Evolutionary conservation across 2,329 filamentous ascomycete genomes (phyloP), one percentile per base, ranked within the genome.

Genomic region (Epichloe hybrida): DNA sequence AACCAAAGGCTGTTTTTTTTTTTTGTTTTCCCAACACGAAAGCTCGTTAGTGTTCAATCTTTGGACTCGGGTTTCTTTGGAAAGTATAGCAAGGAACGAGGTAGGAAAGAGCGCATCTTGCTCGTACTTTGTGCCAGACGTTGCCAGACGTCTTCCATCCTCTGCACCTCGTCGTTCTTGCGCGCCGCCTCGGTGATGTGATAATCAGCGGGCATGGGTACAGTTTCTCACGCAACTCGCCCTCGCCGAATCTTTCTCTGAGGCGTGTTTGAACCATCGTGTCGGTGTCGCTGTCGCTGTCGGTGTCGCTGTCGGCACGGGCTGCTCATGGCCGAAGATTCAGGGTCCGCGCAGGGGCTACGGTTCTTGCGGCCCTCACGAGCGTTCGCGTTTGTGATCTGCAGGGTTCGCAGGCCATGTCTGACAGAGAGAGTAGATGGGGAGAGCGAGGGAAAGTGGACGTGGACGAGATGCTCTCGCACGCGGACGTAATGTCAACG

Each of bases 191-290:
- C 76, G 2, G 84, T 79, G 51, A 95, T 87, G 49, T 72, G 79
- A 67, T 96, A 96, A 54, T 83, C 79, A 44, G 86, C 89, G 56
- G 86, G 80, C 52, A 69, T n/a, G n/a, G n/a, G n/a, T n/a, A n/a
- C n/a, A n/a, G n/a, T n/a, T n/a, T n/a, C n/a, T n/a, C n/a, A n/a
- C n/a, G n/a, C n/a, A n/a, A n/a, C n/a, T n/a, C n/a, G n/a, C n/a
- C n/a, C n/a, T n/a, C n/a, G n/a, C n/a, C n/a, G 57, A 2, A 68
- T 58, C 3, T 55, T 60, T 44, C 63, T 61, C 15, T 57, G 51
- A 15, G 60, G 52, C 23, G 72, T 66, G 54, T 54, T 66, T 63
- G 52, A 75, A 70, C 27, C 56, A 56, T 43, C 72, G 64, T 6
- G 53, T 53, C 50, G 58, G 55, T n/a, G 40, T 20, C 17, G 17